Percentiles rank a stretch among this genome's conserved stretches.
phyloP scores from a whole-genome alignment of 768 basidiomycete species.

The Tricholoma flavovirens region DNA sequence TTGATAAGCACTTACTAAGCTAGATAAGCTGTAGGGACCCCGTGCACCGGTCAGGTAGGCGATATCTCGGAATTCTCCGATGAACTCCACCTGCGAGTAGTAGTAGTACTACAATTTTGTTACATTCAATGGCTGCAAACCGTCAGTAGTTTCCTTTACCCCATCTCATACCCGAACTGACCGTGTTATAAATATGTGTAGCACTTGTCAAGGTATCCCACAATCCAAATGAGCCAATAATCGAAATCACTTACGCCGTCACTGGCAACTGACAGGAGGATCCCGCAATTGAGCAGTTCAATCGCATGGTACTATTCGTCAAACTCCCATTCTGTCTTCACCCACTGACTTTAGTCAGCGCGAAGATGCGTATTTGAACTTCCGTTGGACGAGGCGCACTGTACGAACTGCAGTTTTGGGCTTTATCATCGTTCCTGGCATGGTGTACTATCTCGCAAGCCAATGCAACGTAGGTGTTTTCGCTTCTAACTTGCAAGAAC shows the following conservation, averaged over 20 bases:
- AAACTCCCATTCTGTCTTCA: constrained; percentile 1
- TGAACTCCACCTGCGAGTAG: too few relatives aligned
- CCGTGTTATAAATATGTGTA: constrained; percentile 19
- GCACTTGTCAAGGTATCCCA: constrained; percentile 52
- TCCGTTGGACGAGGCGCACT: constrained; percentile 70
- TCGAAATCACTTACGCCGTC: not conserved
- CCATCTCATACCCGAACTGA: constrained; percentile 4
- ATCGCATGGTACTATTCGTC: constrained; percentile 36
- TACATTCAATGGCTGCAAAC: constrained; percentile 53
- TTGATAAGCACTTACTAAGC: too few relatives aligned
- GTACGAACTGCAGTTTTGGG: constrained; percentile 59
- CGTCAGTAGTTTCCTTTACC: constrained; percentile 31
- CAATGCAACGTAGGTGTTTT: constrained; percentile 33
- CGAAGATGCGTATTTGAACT: constrained; percentile 78
- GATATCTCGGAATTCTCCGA: too few relatives aligned
- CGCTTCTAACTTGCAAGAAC: not conserved
- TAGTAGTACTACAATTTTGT: too few relatives aligned
- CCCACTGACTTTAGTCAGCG: constrained; percentile 41
- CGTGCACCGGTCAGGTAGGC: too few relatives aligned
- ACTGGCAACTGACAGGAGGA: constrained; percentile 38
- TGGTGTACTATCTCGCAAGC: constrained; percentile 45
- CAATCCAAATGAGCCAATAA: not conserved
- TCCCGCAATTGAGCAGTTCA: constrained; percentile 56
- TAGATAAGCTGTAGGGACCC: too few relatives aligned
- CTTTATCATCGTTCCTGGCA: constrained; percentile 57